These are phyloP conservation scores for Hericium coralloides DNA, from an alignment of 768 basidiomycete species.

Conservation along the genomic window DNA sequence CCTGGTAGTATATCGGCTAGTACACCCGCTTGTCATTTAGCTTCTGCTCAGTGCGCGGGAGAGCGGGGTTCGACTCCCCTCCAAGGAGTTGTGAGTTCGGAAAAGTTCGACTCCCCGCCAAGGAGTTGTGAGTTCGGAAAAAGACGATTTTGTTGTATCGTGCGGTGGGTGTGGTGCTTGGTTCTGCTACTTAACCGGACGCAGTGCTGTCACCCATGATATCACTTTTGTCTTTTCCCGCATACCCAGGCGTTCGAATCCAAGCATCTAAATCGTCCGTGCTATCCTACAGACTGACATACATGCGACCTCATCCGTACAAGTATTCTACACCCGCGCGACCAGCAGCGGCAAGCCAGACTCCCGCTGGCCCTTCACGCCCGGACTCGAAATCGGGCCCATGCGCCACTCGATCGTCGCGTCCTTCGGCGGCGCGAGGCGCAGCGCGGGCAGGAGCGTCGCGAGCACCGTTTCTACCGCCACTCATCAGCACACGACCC, in stretches of 20 bases:
- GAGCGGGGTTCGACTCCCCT: conserved; percentile 39
- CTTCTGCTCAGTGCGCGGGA: conserved; percentile 22
- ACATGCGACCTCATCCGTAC: too few relatives aligned
- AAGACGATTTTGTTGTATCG: too few relatives aligned
- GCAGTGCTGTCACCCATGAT: too few relatives aligned
- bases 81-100: conserved; percentile 20
- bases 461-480: not conserved
- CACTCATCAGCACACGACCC: not conserved
- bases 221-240: too few relatives aligned
- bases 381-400: not conserved
- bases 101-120: conserved; percentile 36
- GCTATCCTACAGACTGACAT: too few relatives aligned
- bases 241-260: too few relatives aligned
- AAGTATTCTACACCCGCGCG: not conserved
- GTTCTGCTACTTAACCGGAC: too few relatives aligned
- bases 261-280: too few relatives aligned
- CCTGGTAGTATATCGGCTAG: too few relatives aligned
- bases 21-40: too few relatives aligned
- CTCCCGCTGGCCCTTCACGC: not conserved
- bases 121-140: conserved; percentile 7
- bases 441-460: not conserved
- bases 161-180: too few relatives aligned
- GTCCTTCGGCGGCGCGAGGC: not conserved
- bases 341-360: not conserved
- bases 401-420: not conserved